Conservation (phyloP, 2,329 filamentous ascomycete genomes). For the Botrytis elliptica region DNA sequence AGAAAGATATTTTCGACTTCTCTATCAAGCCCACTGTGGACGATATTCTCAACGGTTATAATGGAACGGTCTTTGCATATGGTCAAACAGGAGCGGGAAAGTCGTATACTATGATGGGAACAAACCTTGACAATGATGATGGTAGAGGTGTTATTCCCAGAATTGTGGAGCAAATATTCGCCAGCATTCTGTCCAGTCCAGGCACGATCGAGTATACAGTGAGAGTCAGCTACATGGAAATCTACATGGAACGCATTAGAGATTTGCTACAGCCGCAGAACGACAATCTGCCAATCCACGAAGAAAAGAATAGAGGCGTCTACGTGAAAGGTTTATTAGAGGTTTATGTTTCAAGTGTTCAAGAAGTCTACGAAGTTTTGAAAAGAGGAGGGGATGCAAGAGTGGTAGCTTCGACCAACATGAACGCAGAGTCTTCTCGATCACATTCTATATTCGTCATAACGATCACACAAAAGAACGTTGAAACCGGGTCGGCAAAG, state of each 20-base stretch:
- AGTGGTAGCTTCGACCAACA: constrained; percentile 95
- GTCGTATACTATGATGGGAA: constrained; percentile 98
- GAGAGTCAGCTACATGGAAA: constrained; percentile 98
- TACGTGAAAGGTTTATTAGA: constrained; percentile 95
- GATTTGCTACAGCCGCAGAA: constrained; percentile 91
- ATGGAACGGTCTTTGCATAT: constrained; percentile 97
- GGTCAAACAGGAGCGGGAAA: constrained; percentile 98
- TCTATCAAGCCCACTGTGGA: constrained; percentile 95
- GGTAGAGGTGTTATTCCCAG: constrained; percentile 93
- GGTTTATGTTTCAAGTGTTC: constrained; percentile 92
- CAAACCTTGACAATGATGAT: constrained; percentile 85
- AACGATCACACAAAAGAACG: constrained; percentile 95
- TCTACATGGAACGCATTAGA: constrained; percentile 98
- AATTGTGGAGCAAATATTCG: constrained; percentile 96
- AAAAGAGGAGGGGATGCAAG: constrained; percentile 84
- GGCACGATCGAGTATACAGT: constrained; percentile 98
- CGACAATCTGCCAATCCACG: constrained; percentile 95
- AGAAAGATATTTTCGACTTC: constrained; percentile 95
- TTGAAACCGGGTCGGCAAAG: constrained; percentile 93
- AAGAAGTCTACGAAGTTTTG: constrained; percentile 97
- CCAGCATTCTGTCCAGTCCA: constrained; percentile 87
- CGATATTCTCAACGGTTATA: constrained; percentile 98
- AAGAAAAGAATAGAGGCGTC: constrained; percentile 93
- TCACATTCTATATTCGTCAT: constrained; percentile 98
- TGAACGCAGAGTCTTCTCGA: constrained; percentile 98